Base-by-base conservation (phyloP, 1,284 basidiomycete genomes). In the Anthracocystis setariae region DNA sequence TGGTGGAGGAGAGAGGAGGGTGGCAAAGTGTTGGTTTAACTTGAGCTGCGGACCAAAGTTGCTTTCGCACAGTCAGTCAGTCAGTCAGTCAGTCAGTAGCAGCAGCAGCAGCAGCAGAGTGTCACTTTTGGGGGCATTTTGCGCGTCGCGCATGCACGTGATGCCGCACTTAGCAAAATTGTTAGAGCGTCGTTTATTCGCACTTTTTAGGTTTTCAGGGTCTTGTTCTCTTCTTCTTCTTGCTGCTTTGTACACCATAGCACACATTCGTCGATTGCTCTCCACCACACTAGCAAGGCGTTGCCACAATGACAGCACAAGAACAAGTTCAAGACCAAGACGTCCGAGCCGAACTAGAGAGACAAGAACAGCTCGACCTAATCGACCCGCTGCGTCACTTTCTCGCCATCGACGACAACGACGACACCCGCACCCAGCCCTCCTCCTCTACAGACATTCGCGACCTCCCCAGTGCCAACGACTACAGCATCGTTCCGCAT, bases 371-470 rank as follows among this genome's bases (percentile, higher is more conserved):
- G 20, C 86, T 89, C 24, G 88, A 90, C 78, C 76, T 79, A 17
- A 78, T 85, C 42, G 87, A 90, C 74, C 90, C 90, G 44, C 86
- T 91, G 51, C 86, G 88, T 32, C 89, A 90, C 83, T 85, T 90
- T 74, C 87, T 87, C 83, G 80, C 84, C 24, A 33, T 53, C 43
- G 54, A 59, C 32, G 56, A 59, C 20, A 44, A 58, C 4, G n/a
- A 8, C 46, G 18, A 17, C 46, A 13, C 13, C 42, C 13, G 17
- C 15, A 23, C 8, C 39, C 17, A 5, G 8, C 15, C n/a, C 32
- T 38, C 46, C 17, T 37, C 33, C 8, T 38, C 21, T 21, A 48
- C 29, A 8, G 50, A 65, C 38, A 40, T 57, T 5, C 46, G 61
- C 17, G 59, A 59, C 21, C 44, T 25, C 9, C 56, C 44, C 20